Evolutionary conservation across 2,329 filamentous ascomycete species (phyloP).

Genomic region (Venturia pyrina): DNA sequence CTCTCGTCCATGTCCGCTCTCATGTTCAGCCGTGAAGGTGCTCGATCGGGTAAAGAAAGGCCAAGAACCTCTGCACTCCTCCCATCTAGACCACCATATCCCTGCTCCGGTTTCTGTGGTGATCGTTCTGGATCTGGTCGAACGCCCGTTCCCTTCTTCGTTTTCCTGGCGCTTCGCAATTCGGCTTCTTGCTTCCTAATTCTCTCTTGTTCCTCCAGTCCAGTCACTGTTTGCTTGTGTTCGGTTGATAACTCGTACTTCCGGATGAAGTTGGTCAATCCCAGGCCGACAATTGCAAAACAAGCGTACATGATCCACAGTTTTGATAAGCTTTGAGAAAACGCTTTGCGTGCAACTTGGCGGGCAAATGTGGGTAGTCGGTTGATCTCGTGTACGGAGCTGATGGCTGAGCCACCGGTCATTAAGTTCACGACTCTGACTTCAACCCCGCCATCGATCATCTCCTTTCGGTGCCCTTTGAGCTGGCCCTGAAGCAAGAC

Average conservation of each 20-base stretch:
- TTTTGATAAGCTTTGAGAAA: conserved; percentile 32
- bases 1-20: neutral
- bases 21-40: conserved; percentile 1
- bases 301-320: conserved; percentile 51
- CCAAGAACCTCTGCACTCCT: neutral
- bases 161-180: neutral
- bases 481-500: conserved; percentile 40
- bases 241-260: conserved; percentile 44
- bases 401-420: conserved; percentile 8
- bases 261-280: conserved; percentile 39
- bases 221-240: conserved; percentile 50
- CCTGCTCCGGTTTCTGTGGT: neutral
- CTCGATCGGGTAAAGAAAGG: neutral
- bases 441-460: neutral
- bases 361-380: neutral
- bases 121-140: neutral
- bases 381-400: conserved; percentile 2
- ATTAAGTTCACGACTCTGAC: neutral
- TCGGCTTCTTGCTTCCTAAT: neutral
- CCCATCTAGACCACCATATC: neutral
- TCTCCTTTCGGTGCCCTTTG: neutral
- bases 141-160: neutral
- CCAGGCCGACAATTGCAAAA: conserved; percentile 38
- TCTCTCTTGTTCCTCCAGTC: conserved; percentile 29
- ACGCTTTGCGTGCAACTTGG: neutral